Evolutionary conservation across 305 asterid species (phyloP), one percentile per base, ranked within the genome.

Genomic region (Striga hermonthica): DNA sequence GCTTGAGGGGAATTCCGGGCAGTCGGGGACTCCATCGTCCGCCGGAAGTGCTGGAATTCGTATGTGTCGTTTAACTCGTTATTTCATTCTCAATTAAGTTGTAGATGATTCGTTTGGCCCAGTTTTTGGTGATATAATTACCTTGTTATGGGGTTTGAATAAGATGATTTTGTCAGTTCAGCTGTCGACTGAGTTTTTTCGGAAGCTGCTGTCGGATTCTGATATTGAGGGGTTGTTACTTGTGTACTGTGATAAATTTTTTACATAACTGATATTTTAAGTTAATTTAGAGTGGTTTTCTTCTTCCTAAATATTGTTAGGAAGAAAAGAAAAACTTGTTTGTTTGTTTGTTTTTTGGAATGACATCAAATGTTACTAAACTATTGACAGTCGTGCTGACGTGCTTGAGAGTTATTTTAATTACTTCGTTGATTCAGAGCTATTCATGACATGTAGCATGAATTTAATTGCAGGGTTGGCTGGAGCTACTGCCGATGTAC

Each of bases 401-500:
- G 44, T 50, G 37, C 60, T 57, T 63, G 65, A 9, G 11, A 45
- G 47, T 64, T 61, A 55, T 67, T 62, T 65, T 10, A 41, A 11
- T 47, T 62, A 37, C 28, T 38, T 41, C 64, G 58, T 58, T 10
- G 16, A 74, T 48, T 56, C 44, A 66, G 57, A 57, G 68, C 59
- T 55, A 48, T 35, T 36, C 10, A 63, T 75, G 67, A 77, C 57
- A 57, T 22, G 69, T 74, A 66, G 67, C 76, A 59, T 64, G 77
- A 11, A 15, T 66, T 55, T 79, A 66, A 62, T 78, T 82, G 79
- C 94, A 94, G 99, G 99, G 61, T 82, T 94, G 73, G 97, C 99
- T 0, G 98, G 99, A 59, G 99, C 99, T 40, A 94, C 99, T n/a
- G 99, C 99, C 58, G 99, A 93, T 78, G 95, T 90, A 66, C 99